Evolutionary conservation across 208 protist species (phyloP), one percentile per base, ranked within the genome.

Genomic region (Angomonas desouzai): DNA sequence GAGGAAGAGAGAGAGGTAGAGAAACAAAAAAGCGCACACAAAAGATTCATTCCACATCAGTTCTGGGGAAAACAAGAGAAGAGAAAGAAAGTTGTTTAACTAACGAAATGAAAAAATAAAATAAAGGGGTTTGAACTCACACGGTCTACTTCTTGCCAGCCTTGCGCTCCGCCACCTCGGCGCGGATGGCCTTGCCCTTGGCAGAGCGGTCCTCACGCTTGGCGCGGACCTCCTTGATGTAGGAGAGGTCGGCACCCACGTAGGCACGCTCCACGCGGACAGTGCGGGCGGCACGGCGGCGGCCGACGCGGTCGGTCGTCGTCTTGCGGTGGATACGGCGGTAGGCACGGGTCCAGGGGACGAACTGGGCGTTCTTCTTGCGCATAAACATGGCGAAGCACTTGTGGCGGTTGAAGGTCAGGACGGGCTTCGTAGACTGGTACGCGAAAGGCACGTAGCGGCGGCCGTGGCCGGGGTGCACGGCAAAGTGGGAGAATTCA

Each of bases 321-420:
- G 79, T 89, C 87, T 97, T 97, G 85, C 90, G 91, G 84, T 95
- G 83, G 53, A 94, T 89, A 69, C 89, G 85, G 72, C 92, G 89
- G 90, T 95, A 97, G 68, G 90, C 91, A 78, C 87, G 85, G 72
- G 92, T 97, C 92, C 92, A 97, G 67, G 78, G 76, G 62, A 97
- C 62, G 77, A 93, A 94, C 67, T 90, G 87, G 58, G 92, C 90
- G 87, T 97, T 97, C 89, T 96, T 97, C 89, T 97, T 97, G 77
- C 87, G 86, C 83, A 92, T 88, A 89, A 94, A 97, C 77, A 96
- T 72, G 36, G 76, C 87, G 58, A 90, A 86, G 81, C 89, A 94
- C 85, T 96, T 96, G 49, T 86, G 84, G 69, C 80, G 77, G 55
- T 81, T 73, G 81, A 97, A 97, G 56, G 90, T 92, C 83, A 97